Conservation (phyloP, 1,139 yeast genomes). For the Eremothecium cymbalariae region DNA sequence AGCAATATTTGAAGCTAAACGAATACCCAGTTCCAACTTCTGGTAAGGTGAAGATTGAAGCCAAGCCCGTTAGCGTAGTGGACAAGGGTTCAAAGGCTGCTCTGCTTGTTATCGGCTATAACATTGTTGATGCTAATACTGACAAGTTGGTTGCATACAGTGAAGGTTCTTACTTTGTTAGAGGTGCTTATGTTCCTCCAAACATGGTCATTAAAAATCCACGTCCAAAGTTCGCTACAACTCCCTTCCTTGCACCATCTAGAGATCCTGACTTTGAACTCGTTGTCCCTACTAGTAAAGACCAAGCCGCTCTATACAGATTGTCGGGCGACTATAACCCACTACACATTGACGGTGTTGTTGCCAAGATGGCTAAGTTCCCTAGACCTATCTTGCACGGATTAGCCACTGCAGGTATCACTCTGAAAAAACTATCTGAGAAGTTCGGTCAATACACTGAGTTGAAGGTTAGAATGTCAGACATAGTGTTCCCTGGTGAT, state of each 20-base stretch:
- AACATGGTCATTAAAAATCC: slow-evolving; percentile 38
- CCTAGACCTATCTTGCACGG: slow-evolving; percentile 89
- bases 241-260: slow-evolving; percentile 43
- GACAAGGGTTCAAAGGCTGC: slow-evolving; percentile 91
- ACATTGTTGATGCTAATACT: slow-evolving; percentile 59
- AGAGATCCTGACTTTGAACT: slow-evolving; percentile 58
- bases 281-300: slow-evolving; percentile 52
- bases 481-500: slow-evolving; percentile 96
- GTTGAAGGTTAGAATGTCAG: slow-evolving; percentile 84
- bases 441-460: slow-evolving; percentile 76
- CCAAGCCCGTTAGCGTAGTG: slow-evolving; percentile 61
- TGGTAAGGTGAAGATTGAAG: slow-evolving; percentile 53
- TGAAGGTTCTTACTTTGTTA: slow-evolving; percentile 78
- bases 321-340: slow-evolving; percentile 93
- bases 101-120: slow-evolving; percentile 66
- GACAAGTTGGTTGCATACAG: slow-evolving; percentile 69
- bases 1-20: slow-evolving; percentile 76
- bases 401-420: slow-evolving; percentile 76
- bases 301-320: slow-evolving; percentile 86
- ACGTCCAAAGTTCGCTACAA: slow-evolving; percentile 48
- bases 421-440: slow-evolving; percentile 69
- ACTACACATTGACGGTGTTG: slow-evolving; percentile 84
- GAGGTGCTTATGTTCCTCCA: slow-evolving; percentile 68
- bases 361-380: slow-evolving; percentile 86
- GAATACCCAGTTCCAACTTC: slow-evolving; percentile 76